Evolutionary conservation across 192 early-diverging fungal species (phyloP).

Genomic region (Linnemannia elongata): DNA sequence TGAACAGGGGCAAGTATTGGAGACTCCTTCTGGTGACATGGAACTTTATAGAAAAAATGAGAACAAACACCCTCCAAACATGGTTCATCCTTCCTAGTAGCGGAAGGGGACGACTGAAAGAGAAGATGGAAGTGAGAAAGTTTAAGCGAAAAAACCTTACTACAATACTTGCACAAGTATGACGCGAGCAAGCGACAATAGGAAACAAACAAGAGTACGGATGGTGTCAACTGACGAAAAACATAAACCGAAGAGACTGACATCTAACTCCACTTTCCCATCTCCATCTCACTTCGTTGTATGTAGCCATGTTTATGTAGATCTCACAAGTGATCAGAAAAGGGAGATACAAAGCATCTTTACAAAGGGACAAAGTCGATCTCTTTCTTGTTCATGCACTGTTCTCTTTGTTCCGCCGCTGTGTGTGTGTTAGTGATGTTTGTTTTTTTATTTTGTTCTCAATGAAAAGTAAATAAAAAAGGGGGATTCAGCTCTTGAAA

Average conservation of each 20-base stretch:
- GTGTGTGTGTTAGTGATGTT: not conserved
- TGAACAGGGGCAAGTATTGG: no score
- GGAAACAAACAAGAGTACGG: not conserved
- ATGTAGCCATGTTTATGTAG: not conserved
- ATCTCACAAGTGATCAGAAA: not conserved
- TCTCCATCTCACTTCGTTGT: not conserved
- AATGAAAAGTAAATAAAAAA: not conserved
- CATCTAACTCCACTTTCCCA: not conserved
- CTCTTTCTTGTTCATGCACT: not conserved
- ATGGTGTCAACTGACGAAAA: constrained; percentile 4
- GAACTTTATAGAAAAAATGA: no score
- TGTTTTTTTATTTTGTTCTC: not conserved
- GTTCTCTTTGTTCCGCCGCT: not conserved
- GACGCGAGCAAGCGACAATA: not conserved
- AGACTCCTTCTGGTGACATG: no score
- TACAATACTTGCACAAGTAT: not conserved
- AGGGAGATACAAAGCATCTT: not conserved
- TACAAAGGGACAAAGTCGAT: not conserved
- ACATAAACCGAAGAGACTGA: no score
- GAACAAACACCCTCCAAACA: no score
- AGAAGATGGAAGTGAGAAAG: no score
- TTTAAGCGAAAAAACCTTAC: no score
- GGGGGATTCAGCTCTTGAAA: constrained; percentile 1
- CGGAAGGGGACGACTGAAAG: no score
- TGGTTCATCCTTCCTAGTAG: no score